Base-by-base conservation (phyloP, 768 basidiomycete species). In the Hygrophorus pudorinus region DNA sequence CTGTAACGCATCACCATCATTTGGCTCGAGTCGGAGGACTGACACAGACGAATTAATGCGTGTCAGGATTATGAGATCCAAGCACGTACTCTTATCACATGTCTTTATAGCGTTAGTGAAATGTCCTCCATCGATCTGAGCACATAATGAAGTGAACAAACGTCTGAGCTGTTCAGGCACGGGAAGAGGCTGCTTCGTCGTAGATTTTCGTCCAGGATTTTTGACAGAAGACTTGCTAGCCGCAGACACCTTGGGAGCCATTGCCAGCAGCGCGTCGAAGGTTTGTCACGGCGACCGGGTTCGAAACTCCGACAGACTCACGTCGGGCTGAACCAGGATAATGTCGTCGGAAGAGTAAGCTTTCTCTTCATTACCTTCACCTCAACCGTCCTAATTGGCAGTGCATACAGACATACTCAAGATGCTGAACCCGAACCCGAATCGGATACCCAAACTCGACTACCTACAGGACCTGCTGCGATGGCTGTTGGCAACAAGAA, bases 71-170 rank as follows among this genome's bases (percentile, higher is more conserved):
- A 51, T 16, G 10, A 8, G 5, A 38, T 34, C 21, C 40, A 11
- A 45, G 21, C 42, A 69, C 78, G 46, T 54, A 89, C 92, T 85
- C 69, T 89, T 91, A 63, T 90, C 83, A 67, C 88, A 92, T 50
- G 91, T 92, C 73, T 82, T 88, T 56, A 91, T 73, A 20, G 89
- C 90, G 54, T 89, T 90, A 35, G 65, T 62, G 57, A 89, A 81
- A 64, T 92, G 80, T 1, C 84, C 86, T n/a, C 84, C 88, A 49
- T 93, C 88, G 53, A 93, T 81, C 59, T 94, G 92, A 8, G 86
- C 84, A 57, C 78, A 82, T 3, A 96, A 65, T 31, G 86, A 85
- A 39, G 75, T 78, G 63, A 85, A 91, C 41, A 85, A 66, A 13
- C 78, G 73, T 55, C 75, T 79, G 41, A 70, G 51, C 10, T 61